Conservation (phyloP, 441 rosid genomes). For the Gossypium schwendimanii region DNA sequence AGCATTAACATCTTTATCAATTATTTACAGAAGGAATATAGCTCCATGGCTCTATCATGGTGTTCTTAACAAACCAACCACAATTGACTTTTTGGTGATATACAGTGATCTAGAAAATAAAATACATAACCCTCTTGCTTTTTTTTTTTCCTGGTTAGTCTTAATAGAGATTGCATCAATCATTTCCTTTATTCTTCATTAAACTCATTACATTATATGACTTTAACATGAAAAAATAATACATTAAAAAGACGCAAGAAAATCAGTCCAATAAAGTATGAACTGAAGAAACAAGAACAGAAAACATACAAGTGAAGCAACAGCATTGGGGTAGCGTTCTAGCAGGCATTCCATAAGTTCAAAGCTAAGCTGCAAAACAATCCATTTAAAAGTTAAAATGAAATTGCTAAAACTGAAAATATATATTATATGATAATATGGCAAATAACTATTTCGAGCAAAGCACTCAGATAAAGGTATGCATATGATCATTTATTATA, state of each 20-base stretch:
- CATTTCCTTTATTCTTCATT: neutral
- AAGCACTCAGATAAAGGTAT: neutral
- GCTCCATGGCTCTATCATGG: neutral
- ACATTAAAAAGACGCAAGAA: neutral
- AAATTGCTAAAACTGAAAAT: slow-evolving; percentile 14
- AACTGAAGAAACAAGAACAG: neutral
- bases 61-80: neutral
- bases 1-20: neutral
- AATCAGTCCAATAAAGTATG: slow-evolving; percentile 3
- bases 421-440: neutral
- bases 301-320: slow-evolving; percentile 49
- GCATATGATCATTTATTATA: neutral
- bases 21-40: neutral
- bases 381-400: slow-evolving; percentile 17
- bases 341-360: slow-evolving; percentile 78
- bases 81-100: neutral
- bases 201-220: neutral
- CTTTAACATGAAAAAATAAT: neutral
- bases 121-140: neutral
- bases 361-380: slow-evolving; percentile 67
- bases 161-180: neutral
- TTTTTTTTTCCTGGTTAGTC: neutral
- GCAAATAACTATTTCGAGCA: neutral
- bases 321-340: slow-evolving; percentile 44
- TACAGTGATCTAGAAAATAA: neutral